Base-by-base conservation (phyloP, 2,329 filamentous ascomycete species). In the Paecilomyces formosus region DNA sequence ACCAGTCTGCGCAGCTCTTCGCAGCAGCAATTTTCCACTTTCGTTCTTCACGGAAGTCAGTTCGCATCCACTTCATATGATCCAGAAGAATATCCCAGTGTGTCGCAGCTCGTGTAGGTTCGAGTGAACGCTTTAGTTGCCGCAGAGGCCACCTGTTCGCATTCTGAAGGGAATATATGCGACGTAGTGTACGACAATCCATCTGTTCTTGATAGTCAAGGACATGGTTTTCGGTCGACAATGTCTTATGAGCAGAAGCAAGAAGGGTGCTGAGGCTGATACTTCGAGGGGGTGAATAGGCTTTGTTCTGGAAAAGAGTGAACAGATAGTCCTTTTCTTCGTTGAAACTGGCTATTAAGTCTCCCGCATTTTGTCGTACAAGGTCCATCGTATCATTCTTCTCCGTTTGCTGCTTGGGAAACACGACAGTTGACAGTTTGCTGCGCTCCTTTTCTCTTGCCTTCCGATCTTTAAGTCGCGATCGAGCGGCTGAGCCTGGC, bases 1-100 rank as follows among this genome's bases (percentile, higher is more conserved):
- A 97, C 66, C 88, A 89, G 66, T 87, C 80, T 1, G 92, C 94
- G 60, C 96, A 80, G 58, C 87, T 91, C 59, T 87, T 88, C 4
- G 92, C 92, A 35, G 88, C 83, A 2, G 88, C 84, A 69, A 85
- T 86, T 76, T 97, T 97, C 92, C 92, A 96, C 71, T 96, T 96
- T 49, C 91, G 81, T 72, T 97, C 94, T 74, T 97, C 90, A 55
- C 89, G 84, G 68, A 97, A 97, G 74, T 99, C 94, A 1, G 92
- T 97, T 55, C 92, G 85, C 90, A 99, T 95, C 93, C 93, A 97
- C 72, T 92, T 96, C 84, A 93, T 90, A 77, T 99, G 92, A 65
- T 92, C 84, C 31, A 99, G 78, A 57, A 97, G 73, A 56, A 93
- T 82, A 74, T 99, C 94, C 84, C 88, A 90, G 65, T 97, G 93